Evolutionary conservation across 140 eudicot species (phyloP).

Genomic region (Flaveria floridana): DNA sequence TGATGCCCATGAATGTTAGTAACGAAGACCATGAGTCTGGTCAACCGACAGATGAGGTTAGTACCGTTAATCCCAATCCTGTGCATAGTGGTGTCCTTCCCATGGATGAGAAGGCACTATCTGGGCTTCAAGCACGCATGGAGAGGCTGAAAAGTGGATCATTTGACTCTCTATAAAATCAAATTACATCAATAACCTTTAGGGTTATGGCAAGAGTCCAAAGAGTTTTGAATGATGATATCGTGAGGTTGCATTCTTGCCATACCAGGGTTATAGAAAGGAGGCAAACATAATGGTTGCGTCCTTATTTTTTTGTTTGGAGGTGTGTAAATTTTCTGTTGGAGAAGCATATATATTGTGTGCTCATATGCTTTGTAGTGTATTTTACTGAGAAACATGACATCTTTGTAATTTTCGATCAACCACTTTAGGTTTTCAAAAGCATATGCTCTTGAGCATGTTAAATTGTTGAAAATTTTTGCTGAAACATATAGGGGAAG

Average conservation of each 20-base stretch:
- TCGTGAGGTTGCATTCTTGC: constrained; percentile 19
- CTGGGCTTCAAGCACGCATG: constrained; percentile 99
- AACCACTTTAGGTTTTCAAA: constrained; percentile 22
- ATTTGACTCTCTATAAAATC: constrained; percentile 49
- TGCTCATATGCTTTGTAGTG: constrained; percentile 31
- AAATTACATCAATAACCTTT: background rate
- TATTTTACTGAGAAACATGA: constrained; percentile 12
- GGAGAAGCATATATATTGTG: constrained; percentile 26
- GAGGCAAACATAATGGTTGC: constrained; percentile 22
- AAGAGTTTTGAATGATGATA: constrained; percentile 10
- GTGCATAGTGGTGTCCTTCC: constrained; percentile 71
- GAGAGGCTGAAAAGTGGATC: constrained; percentile 96
- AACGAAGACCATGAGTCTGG: constrained; percentile 43
- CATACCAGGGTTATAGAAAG: constrained; percentile 17
- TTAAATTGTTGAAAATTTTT: background rate
- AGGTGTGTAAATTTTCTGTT: constrained; percentile 34
- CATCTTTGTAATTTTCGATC: background rate
- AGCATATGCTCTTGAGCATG: constrained; percentile 17
- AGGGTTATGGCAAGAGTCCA: constrained; percentile 23
- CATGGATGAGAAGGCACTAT: constrained; percentile 94
- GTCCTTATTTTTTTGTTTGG: constrained; percentile 24
- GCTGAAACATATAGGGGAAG: constrained; percentile 3
- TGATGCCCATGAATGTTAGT: constrained; percentile 46
- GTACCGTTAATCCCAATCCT: constrained; percentile 44
- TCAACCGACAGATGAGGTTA: constrained; percentile 40